Evolutionary conservation across 768 basidiomycete species (phyloP).

Genomic region (Collybia nuda): DNA sequence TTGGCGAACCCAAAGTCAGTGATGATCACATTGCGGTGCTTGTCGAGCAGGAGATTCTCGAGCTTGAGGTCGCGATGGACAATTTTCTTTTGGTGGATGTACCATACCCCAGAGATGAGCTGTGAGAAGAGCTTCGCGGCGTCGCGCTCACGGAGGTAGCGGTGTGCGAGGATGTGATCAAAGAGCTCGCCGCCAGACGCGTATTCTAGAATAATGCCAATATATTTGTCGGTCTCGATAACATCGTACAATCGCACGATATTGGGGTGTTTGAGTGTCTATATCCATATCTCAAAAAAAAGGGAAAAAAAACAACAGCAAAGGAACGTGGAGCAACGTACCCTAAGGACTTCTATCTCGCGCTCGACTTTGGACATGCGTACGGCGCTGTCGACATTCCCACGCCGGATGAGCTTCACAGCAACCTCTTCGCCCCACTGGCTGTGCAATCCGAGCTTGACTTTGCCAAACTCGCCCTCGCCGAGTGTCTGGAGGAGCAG

Average conservation of each 20-base stretch:
- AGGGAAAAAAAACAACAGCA: slow-evolving; percentile 1
- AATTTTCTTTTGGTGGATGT: slow-evolving; percentile 98
- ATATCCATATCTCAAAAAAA: slow-evolving; percentile 5
- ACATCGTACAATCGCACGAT: slow-evolving; percentile 98
- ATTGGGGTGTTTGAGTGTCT: slow-evolving; percentile 96
- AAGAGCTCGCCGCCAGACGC: slow-evolving; percentile 98
- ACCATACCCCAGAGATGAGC: slow-evolving; percentile 97
- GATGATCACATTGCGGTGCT: slow-evolving; percentile 97
- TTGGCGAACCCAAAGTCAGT: slow-evolving; percentile 99
- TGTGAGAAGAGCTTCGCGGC: slow-evolving; percentile 96
- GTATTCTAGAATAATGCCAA: slow-evolving; percentile 98
- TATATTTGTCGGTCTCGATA: slow-evolving; percentile 99
- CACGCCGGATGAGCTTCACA: slow-evolving; percentile 92
- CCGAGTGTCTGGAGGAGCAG: slow-evolving; percentile 93
- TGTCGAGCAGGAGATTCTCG: slow-evolving; percentile 95
- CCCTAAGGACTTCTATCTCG: slow-evolving; percentile 96
- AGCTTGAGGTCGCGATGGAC: slow-evolving; percentile 99
- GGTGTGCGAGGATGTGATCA: slow-evolving; percentile 97
- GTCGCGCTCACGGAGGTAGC: slow-evolving; percentile 92
- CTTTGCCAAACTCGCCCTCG: slow-evolving; percentile 98
- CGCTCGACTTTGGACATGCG: slow-evolving; percentile 95
- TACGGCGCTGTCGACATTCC: slow-evolving; percentile 83
- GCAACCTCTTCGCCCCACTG: slow-evolving; percentile 98
- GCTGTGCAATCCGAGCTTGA: slow-evolving; percentile 93
- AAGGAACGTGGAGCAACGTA: slow-evolving; percentile 35